phyloP scores from a whole-genome alignment of 257 asterid genomes.

The Nicotiana benthamiana region DNA sequence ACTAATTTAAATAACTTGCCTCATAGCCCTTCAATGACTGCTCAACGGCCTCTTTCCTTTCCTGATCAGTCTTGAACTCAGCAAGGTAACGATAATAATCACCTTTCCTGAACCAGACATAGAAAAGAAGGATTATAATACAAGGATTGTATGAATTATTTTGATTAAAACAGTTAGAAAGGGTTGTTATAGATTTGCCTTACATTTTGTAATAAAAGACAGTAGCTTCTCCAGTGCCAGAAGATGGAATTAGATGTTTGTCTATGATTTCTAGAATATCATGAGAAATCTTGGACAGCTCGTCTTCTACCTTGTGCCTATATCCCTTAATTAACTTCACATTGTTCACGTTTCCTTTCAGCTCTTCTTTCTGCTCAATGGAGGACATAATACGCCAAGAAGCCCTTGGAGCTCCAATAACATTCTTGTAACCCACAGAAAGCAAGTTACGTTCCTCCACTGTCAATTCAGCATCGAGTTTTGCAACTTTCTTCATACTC shows the following conservation, averaged over 20 bases:
- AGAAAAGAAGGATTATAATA: not conserved
- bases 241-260: constrained; percentile 10
- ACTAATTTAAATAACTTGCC: constrained; percentile 29
- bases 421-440: constrained; percentile 92
- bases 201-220: constrained; percentile 56
- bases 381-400: constrained; percentile 94
- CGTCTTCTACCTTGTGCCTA: constrained; percentile 5
- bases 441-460: constrained; percentile 84
- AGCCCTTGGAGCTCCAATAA: constrained; percentile 85
- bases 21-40: constrained; percentile 72
- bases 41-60: constrained; percentile 75
- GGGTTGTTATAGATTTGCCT: constrained; percentile 8
- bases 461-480: constrained; percentile 68
- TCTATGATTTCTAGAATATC: constrained; percentile 6
- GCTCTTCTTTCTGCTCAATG: constrained; percentile 81
- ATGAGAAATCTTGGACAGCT: constrained; percentile 1
- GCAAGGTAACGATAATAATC: constrained; percentile 82
- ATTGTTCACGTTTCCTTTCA: constrained; percentile 29
- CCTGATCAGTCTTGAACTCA: constrained; percentile 73
- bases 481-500: constrained; percentile 69
- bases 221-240: not conserved
- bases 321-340: constrained; percentile 1
- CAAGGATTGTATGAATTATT: not conserved
- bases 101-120: constrained; percentile 47
- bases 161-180: not conserved